Percentiles rank a stretch among this genome's conserved stretches.
Conservation (phyloP, 306 rosid genomes). For the Lablab purpureus region DNA sequence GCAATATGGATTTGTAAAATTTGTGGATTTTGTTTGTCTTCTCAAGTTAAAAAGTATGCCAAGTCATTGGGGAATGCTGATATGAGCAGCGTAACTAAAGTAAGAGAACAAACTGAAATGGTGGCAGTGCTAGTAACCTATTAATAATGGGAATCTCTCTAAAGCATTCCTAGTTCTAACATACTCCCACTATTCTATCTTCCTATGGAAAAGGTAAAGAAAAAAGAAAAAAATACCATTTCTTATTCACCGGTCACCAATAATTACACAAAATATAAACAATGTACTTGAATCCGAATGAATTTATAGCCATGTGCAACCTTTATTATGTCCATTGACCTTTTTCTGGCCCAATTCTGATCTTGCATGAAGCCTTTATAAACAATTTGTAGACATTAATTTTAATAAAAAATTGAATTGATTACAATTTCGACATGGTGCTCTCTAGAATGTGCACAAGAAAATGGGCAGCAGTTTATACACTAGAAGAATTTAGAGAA, state of each 20-base stretch:
- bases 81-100: slow-evolving; percentile 13
- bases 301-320: slow-evolving; percentile 16
- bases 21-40: slow-evolving; percentile 32
- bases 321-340: slow-evolving; percentile 32
- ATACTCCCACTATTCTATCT: neutral
- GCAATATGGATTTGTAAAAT: slow-evolving; percentile 7
- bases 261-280: neutral
- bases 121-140: slow-evolving; percentile 27
- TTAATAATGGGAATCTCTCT: slow-evolving; percentile 27
- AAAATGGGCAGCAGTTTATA: slow-evolving; percentile 39
- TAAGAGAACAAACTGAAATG: slow-evolving; percentile 25
- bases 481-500: neutral
- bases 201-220: slow-evolving; percentile 3
- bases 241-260: slow-evolving; percentile 3
- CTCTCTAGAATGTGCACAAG: slow-evolving; percentile 9
- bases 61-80: neutral
- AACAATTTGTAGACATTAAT: neutral
- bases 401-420: slow-evolving; percentile 17
- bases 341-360: slow-evolving; percentile 14
- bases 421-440: slow-evolving; percentile 24
- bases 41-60: neutral
- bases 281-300: neutral
- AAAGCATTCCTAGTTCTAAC: slow-evolving; percentile 25
- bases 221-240: neutral
- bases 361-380: slow-evolving; percentile 22